Percentiles rank a stretch among this genome's conserved stretches.
Conservation (phyloP, 73 alveolate species). For the Paramecium bursaria region DNA sequence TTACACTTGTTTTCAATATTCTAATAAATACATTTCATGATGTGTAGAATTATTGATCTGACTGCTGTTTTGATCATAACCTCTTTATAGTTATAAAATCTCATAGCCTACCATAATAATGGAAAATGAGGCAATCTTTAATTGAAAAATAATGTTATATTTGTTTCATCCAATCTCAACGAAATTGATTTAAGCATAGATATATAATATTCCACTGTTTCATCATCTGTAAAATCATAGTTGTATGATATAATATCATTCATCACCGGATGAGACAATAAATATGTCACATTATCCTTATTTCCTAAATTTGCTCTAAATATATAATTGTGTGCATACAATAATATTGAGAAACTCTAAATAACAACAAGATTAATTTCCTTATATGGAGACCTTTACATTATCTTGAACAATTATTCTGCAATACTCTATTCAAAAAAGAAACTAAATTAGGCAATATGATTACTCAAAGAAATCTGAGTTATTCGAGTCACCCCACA, state of each 20-base stretch:
- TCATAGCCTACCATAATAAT: slow-evolving; percentile 67
- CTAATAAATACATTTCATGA: slow-evolving; percentile 63
- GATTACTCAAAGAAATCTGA: slow-evolving; percentile 70
- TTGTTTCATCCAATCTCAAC: slow-evolving; percentile 67
- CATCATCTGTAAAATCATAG: slow-evolving; percentile 76
- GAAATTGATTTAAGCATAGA: slow-evolving; percentile 73
- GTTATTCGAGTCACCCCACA: slow-evolving; percentile 70
- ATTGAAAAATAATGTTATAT: slow-evolving; percentile 66
- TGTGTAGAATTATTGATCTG: slow-evolving; percentile 71
- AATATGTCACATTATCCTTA: slow-evolving; percentile 28
- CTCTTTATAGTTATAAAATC: slow-evolving; percentile 78
- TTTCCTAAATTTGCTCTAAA: slow-evolving; percentile 67
- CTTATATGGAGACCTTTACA: slow-evolving; percentile 65
- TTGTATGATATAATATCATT: slow-evolving; percentile 67
- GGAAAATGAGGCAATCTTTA: slow-evolving; percentile 71
- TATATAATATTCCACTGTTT: slow-evolving; percentile 76
- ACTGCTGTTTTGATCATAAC: slow-evolving; percentile 78
- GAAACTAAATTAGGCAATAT: neutral
- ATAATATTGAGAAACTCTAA: slow-evolving; percentile 68
- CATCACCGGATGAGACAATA: slow-evolving; percentile 73
- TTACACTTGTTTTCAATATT: no score
- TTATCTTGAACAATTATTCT: slow-evolving; percentile 62
- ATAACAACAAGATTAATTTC: slow-evolving; percentile 72
- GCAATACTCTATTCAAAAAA: slow-evolving; percentile 73
- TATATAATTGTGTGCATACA: slow-evolving; percentile 11